Percentiles rank a stretch among this genome's conserved stretches.
These are phyloP conservation scores for Takashimella tepidaria DNA, from an alignment of 1,284 basidiomycete species.

Conservation along the genomic window DNA sequence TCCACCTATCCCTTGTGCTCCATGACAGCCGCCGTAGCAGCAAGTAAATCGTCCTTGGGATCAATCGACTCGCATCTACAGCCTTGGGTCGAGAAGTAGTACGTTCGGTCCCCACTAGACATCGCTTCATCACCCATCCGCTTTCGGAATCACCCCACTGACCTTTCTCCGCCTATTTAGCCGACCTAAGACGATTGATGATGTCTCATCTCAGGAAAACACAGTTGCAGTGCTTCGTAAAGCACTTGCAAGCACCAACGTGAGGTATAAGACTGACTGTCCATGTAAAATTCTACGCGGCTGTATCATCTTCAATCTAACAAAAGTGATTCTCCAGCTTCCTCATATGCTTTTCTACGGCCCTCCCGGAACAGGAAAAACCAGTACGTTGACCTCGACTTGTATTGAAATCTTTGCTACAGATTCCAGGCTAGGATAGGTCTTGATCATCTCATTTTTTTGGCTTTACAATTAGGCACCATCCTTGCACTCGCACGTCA, in stretches of 20 bases:
- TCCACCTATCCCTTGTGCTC: no score
- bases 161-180: constrained; percentile 50
- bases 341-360: constrained; percentile 99
- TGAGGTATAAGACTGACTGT: constrained; percentile 46
- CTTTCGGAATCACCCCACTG: not conserved
- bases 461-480: constrained; percentile 52
- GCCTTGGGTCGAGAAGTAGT: constrained; percentile 99
- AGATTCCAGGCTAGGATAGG: no score
- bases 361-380: constrained; percentile 97
- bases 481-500: constrained; percentile 92
- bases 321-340: constrained; percentile 58
- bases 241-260: constrained; percentile 87
- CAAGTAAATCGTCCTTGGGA: not conserved
- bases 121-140: not conserved
- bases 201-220: constrained; percentile 94
- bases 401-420: no score
- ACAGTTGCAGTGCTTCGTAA: constrained; percentile 88
- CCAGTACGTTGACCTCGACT: constrained; percentile 54
- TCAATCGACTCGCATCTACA: constrained; percentile 60
- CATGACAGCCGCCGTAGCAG: not conserved
- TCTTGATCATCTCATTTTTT: no score
- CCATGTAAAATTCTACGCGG: not conserved
- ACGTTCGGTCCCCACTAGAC: constrained; percentile 18
- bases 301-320: not conserved
- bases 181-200: constrained; percentile 95